Evolutionary conservation across 768 basidiomycete genomes (phyloP), one percentile per base, ranked within the genome.

Genomic region (Pholiota microspora): DNA sequence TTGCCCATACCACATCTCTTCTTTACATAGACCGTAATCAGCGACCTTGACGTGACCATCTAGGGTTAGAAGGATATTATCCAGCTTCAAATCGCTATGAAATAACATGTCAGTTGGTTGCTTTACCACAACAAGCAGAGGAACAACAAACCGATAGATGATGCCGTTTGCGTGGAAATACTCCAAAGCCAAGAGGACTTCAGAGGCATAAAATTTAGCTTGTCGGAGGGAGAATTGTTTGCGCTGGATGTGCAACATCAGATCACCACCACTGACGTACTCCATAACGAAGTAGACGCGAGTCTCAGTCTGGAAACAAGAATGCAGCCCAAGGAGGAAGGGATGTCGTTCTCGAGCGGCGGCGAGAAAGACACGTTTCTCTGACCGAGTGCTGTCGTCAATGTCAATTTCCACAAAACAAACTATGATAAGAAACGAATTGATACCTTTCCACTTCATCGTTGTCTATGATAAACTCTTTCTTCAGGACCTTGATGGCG

Each of bases 401-500:
- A 50, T 23, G 4, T 21, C 24, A n/a, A 29, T 10, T n/a, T 27
- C 13, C 13, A n/a, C n/a, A n/a, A n/a, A n/a, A n/a, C n/a, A n/a
- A n/a, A n/a, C n/a, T n/a, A n/a, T n/a, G n/a, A n/a, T n/a, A n/a
- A n/a, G n/a, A n/a, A n/a, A 13, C 25, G 34, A 12, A 36, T 40
- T 40, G 16, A 53, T 61, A 96, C 96, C 94, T 97, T 73, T 98
- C 97, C 2, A 99, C 94, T 77, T 98, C 97, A 71, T 99, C 97
- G 58, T 99, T 98, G 69, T 99, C 97, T 64, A 99, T 98, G 69
- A 99, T 98, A 67, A 99, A 98, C 73, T 98, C 97, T 69, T 99
- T 99, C 81, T 99, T 99, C 69, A 99, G 69, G n/a, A 99, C 97
- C 73, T 99, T 99, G 78, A 99, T 98, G n/a, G 97, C 97, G 67